Base-by-base conservation (phyloP, 2,329 filamentous ascomycete genomes). In the Beauveria rudraprayagi region DNA sequence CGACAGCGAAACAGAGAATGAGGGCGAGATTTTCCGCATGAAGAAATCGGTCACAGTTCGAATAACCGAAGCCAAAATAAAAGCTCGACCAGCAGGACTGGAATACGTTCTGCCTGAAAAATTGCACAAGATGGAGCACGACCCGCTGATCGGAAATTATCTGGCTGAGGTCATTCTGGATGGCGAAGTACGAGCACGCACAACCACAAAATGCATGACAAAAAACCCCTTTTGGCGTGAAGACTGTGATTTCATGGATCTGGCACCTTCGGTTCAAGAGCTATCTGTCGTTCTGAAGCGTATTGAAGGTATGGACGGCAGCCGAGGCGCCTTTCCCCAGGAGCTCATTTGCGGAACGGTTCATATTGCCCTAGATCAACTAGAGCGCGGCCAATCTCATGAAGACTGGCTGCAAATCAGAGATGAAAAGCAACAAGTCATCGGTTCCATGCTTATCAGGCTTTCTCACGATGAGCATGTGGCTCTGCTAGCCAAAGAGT, bases 381-480 rank as follows among this genome's bases (percentile, higher is more conserved):
- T 96, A 17, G 90, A 93, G 43, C 81, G 84, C 0, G 88, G 87
- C 17, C 88, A 88, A 68, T 89, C 93, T 61, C 82, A 87, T 40
- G 93, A 97, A 72, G 88, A 92, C 68, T 97, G 92, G 93, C 89
- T 91, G 78, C 88, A 87, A 17, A 84, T 96, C 24, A 75, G 87
- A 54, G 91, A 96, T 68, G 87, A 89, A 65, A 86, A 84, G 65
- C 86, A 90, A 63, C 88, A 92, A 67, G 78, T 81, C 1, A 83
- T 96, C 54, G 93, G 92, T 30, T 91, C 92, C 64, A 88, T 96
- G 77, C 80, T 96, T 56, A 84, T 97, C 74, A 91, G 87, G 69
- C 80, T 95, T 24, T 86, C 88, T 50, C 86, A 94, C 65, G 91
- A 96, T 60, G 93, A 99, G 74, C 85, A 94, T 55, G 89, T 96